Percentiles rank a stretch among this genome's conserved stretches.
Conservation (phyloP, 208 protist species). For the Trypanosoma scelopori region DNA sequence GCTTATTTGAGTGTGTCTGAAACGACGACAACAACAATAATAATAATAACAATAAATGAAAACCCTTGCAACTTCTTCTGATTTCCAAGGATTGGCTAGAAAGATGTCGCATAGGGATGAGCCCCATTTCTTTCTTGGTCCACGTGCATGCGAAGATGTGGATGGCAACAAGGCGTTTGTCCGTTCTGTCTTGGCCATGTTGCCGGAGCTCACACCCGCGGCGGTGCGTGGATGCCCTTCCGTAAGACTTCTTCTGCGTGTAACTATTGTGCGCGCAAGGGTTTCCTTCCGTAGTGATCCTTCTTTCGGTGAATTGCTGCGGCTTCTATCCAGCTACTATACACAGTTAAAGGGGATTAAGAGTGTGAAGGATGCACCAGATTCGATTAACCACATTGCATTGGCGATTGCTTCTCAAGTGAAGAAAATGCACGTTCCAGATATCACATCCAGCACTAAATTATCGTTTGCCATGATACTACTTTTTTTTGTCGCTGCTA, state of each 20-base stretch:
- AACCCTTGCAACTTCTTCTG: neutral
- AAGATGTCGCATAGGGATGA: neutral
- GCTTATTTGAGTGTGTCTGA: too few relatives aligned
- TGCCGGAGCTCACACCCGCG: constrained; percentile 16
- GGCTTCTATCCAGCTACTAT: constrained; percentile 6
- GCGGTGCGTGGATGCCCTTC: constrained; percentile 1
- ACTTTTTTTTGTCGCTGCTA: constrained; percentile 4
- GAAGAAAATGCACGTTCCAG: neutral
- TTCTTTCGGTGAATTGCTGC: constrained; percentile 8
- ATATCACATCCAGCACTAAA: neutral
- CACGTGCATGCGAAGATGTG: constrained; percentile 10
- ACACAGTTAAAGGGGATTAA: constrained; percentile 2
- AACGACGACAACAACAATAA: neutral
- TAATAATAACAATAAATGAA: neutral
- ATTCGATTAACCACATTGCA: constrained; percentile 5
- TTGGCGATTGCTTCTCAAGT: neutral
- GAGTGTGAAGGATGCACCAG: neutral
- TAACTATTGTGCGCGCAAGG: constrained; percentile 1
- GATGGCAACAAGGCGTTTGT: constrained; percentile 14
- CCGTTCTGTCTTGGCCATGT: constrained; percentile 5
- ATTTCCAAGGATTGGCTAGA: too few relatives aligned
- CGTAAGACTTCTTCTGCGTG: constrained; percentile 6
- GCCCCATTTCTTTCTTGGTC: neutral
- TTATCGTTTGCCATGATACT: constrained; percentile 14
- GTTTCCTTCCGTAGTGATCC: constrained; percentile 13